Percentiles rank a stretch among this genome's conserved stretches.
Conservation (phyloP, 495 filamentous ascomycete species). For the Aspergillus kassunensis region DNA sequence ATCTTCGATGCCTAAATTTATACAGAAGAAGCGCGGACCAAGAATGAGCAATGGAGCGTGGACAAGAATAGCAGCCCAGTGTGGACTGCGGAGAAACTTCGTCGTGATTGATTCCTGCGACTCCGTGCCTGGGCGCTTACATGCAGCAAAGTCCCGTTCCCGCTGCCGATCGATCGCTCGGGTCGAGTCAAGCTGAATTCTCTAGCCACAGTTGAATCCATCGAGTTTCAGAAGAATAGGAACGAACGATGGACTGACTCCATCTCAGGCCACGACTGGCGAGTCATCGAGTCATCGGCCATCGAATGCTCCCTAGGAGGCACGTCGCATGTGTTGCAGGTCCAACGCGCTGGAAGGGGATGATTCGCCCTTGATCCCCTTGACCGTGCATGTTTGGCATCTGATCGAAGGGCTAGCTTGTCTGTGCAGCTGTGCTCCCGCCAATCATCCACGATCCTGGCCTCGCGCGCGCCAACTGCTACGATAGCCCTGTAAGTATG, state of each 20-base stretch:
- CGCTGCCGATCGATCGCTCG: conserved; percentile 12
- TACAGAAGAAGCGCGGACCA: not conserved
- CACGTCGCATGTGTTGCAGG: conserved; percentile 12
- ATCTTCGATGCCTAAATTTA: not conserved
- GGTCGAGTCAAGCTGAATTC: conserved; percentile 7
- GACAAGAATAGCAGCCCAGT: conserved; percentile 12
- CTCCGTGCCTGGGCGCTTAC: conserved; percentile 5
- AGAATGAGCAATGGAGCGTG: not conserved
- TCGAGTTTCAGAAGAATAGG: conserved; percentile 3
- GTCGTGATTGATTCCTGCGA: not conserved
- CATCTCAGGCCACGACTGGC: conserved; percentile 2
- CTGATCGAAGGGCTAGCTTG: conserved; percentile 14
- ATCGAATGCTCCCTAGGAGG: not conserved
- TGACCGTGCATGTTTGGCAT: conserved; percentile 14
- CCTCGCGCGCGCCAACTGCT: conserved; percentile 18
- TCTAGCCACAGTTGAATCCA: conserved; percentile 1
- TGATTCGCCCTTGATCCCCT: conserved; percentile 16
- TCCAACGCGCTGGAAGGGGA: conserved; percentile 10
- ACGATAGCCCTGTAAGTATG: conserved; percentile 9
- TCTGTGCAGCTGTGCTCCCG: conserved; percentile 2
- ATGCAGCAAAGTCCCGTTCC: conserved; percentile 4
- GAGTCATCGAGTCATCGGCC: conserved; percentile 1
- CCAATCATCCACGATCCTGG: conserved; percentile 16
- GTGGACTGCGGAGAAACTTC: too few relatives aligned
- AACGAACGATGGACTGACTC: not conserved